Evolutionary conservation across 805 yeast species (phyloP).

Genomic region (Yamadazyma phyllophila): DNA sequence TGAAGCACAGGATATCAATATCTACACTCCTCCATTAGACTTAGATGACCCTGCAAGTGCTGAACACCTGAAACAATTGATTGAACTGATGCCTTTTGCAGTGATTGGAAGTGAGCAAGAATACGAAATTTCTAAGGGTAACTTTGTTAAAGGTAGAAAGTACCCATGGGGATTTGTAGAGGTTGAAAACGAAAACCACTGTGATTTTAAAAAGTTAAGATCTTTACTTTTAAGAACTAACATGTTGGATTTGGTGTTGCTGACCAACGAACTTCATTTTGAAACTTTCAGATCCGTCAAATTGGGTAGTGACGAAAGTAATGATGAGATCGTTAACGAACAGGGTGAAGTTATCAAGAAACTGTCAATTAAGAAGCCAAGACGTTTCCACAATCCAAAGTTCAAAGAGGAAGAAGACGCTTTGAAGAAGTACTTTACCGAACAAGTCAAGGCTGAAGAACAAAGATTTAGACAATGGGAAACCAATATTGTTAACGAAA

Average conservation of each 20-base stretch:
- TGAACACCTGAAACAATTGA: conserved; percentile 76
- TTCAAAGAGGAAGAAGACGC: conserved; percentile 96
- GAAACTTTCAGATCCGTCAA: conserved; percentile 74
- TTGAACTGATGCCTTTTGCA: conserved; percentile 86
- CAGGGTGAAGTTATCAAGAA: conserved; percentile 32
- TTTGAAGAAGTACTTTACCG: conserved; percentile 90
- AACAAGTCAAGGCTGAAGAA: conserved; percentile 93
- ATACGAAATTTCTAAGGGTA: conserved; percentile 61
- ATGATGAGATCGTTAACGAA: conserved; percentile 30
- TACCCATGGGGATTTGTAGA: conserved; percentile 92
- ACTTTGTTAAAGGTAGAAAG: conserved; percentile 70
- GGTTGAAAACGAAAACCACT: conserved; percentile 80
- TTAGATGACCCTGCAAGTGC: conserved; percentile 70
- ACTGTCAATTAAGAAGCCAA: conserved; percentile 41
- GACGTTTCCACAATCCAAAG: conserved; percentile 76
- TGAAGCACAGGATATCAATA: conserved; percentile 77
- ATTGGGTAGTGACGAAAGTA: conserved; percentile 44
- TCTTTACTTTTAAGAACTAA: conserved; percentile 76
- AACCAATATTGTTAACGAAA: conserved; percentile 90
- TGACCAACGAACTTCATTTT: conserved; percentile 80
- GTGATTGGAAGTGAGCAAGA: conserved; percentile 75
- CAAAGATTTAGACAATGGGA: conserved; percentile 99
- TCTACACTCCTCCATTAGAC: conserved; percentile 82
- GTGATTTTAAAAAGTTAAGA: conserved; percentile 82
- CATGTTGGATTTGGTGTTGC: conserved; percentile 74